A percentile compares a stretch with the other conserved stretches of the same genome.
Conservation (phyloP, 306 rosid species). For the Benincasa hispida region DNA sequence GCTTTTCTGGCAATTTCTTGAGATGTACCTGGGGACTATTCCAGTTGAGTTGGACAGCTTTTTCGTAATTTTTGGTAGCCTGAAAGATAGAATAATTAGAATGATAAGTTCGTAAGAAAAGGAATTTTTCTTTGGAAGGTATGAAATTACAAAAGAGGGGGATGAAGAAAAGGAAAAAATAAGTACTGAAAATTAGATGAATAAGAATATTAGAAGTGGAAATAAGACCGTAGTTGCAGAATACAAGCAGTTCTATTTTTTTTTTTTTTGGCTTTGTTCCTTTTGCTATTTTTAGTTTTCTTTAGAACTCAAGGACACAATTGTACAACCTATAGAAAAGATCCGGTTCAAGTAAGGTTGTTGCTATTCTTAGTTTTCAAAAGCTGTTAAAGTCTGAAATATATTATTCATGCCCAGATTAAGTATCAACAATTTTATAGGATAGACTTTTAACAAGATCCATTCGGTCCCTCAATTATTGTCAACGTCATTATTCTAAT, state of each 20-base stretch:
- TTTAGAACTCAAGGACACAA: no score
- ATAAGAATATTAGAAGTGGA: neutral
- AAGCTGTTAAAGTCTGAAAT: neutral
- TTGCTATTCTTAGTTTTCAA: neutral
- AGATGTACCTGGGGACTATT: conserved; percentile 89
- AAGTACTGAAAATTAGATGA: neutral
- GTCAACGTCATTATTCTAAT: neutral
- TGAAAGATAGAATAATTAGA: conserved; percentile 26
- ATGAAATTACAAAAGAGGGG: neutral
- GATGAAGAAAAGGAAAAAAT: neutral
- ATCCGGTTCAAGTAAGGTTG: no score
- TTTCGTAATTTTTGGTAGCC: conserved; percentile 91
- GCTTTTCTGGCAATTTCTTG: conserved; percentile 9
- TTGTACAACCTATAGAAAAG: no score
- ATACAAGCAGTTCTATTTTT: neutral
- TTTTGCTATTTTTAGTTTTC: neutral
- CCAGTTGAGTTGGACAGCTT: conserved; percentile 96
- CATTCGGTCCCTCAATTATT: neutral
- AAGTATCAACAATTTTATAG: neutral
- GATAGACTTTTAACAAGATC: neutral
- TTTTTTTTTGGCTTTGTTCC: neutral
- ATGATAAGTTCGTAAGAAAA: neutral
- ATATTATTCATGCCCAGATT: neutral
- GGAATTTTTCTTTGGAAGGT: neutral
- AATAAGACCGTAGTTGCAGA: neutral